A percentile compares a stretch with the other conserved stretches of the same genome.
Conservation (phyloP, 1,139 yeast species). For the Debaryomyces singareniensis region DNA sequence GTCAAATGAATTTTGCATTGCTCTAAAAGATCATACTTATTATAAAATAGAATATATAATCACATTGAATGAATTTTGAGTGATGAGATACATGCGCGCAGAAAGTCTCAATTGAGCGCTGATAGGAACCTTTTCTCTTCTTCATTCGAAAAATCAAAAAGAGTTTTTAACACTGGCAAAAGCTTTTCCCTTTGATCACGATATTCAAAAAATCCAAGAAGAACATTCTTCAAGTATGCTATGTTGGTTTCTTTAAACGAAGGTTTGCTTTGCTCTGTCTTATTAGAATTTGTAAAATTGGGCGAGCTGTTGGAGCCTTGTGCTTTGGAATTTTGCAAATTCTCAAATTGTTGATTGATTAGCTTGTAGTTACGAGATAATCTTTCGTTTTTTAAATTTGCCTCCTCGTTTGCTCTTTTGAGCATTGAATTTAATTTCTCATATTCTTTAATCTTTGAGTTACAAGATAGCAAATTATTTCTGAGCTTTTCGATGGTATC, state of each 20-base stretch:
- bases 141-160: constrained; percentile 58
- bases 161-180: constrained; percentile 75
- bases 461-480: constrained; percentile 44
- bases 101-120: background rate
- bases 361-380: constrained; percentile 60
- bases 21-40: background rate
- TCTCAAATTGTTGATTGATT: constrained; percentile 46
- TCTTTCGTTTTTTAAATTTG: constrained; percentile 58
- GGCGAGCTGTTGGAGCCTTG: constrained; percentile 2
- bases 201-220: constrained; percentile 84
- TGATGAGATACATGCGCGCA: background rate
- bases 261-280: constrained; percentile 5
- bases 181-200: constrained; percentile 83
- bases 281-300: constrained; percentile 3
- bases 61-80: background rate
- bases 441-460: constrained; percentile 45
- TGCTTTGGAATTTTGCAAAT: background rate
- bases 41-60: background rate
- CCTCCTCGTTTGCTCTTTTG: constrained; percentile 63
- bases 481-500: constrained; percentile 42
- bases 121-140: constrained; percentile 68
- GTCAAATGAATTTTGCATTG: constrained; percentile 50
- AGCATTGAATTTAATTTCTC: constrained; percentile 54
- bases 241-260: constrained; percentile 28
- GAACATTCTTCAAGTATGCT: constrained; percentile 80